Evolutionary conservation across 2,329 filamentous ascomycete species (phyloP), one percentile per base, ranked within the genome.

Genomic region (Arachnomyces sp.): DNA sequence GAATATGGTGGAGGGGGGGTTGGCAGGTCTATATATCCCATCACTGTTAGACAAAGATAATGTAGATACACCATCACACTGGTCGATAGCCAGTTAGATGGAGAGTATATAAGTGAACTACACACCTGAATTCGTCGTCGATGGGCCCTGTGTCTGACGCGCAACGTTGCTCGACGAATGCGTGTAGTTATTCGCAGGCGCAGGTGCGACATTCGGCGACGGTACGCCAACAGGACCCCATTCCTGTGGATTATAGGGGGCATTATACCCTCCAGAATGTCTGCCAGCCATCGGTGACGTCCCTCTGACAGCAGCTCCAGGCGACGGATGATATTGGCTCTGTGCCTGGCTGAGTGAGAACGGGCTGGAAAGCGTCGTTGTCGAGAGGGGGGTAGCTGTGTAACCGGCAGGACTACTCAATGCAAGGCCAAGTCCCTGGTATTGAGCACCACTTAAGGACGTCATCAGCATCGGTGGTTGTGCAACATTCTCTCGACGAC

Each of bases 231-330:
- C 59, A 14, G 63, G 61, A 1, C 61, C 66, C 68, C 68, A 72
- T 56, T 71, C 64, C 44, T 66, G 66, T 28, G 68, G 68, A 47
- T 72, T 69, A 45, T 72, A 72, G 7, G 65, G 60, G 16, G 63
- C 58, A 50, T 54, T 68, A 46, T 67, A 70, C 20, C 53, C 51
- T 18, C 55, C 42, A 6, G 53, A 40, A 34, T 63, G 57, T 46
- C 68, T 62, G 34, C 59, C 57, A n/a, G 63, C 55, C 65, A 69
- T 65, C 17, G 66, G 62, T 39, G 65, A 63, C 8, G 58, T 52
- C 14, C 57, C 63, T 39, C 59, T 54, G 8, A 59, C 55, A 40
- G 56, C 52, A 18, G 57, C 57, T 6, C 52, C 54, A 3, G 65
- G 61, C 15, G 65, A 61, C 28, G 56, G 44, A 61, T 9, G 64